Evolutionary conservation across 768 basidiomycete species (phyloP).

Genomic region (Amanita pseudoporphyria): DNA sequence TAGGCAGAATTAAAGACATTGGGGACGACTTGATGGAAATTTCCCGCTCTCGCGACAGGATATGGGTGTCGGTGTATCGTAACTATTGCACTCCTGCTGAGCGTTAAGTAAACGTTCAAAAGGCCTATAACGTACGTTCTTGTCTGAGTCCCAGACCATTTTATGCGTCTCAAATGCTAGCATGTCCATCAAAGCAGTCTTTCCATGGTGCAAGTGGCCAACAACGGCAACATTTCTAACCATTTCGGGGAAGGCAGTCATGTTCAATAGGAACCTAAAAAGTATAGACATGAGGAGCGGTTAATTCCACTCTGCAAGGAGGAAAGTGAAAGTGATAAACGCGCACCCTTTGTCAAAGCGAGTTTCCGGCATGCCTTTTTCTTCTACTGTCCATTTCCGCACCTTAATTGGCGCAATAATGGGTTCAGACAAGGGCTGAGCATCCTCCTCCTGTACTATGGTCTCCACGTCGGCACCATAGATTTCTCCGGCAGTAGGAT

Average conservation of each 20-base stretch:
- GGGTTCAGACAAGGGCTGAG: conserved; percentile 90
- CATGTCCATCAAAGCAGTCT: conserved; percentile 96
- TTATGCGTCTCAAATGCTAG: conserved; percentile 95
- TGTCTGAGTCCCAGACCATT: conserved; percentile 87
- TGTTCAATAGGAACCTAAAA: conserved; percentile 79
- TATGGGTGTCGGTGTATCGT: conserved; percentile 94
- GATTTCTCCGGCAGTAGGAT: conserved; percentile 83
- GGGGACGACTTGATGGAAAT: conserved; percentile 97
- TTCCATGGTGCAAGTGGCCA: conserved; percentile 96
- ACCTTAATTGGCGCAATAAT: conserved; percentile 94
- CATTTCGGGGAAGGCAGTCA: conserved; percentile 89
- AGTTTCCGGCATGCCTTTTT: conserved; percentile 93
- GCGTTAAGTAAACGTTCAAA: background rate
- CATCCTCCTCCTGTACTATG: conserved; percentile 96
- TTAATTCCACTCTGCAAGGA: background rate
- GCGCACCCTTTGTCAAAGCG: conserved; percentile 94
- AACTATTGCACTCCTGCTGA: conserved; percentile 35
- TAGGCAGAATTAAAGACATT: conserved; percentile 85
- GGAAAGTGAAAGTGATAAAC: too few species aligned
- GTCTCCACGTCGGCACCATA: conserved; percentile 95
- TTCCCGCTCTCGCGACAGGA: conserved; percentile 77
- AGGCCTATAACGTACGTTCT: conserved; percentile 46
- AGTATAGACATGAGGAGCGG: background rate
- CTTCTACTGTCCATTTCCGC: conserved; percentile 89
- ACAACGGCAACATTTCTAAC: conserved; percentile 94